These are phyloP conservation scores for Flammula alnicola DNA, from an alignment of 1,284 basidiomycete genomes.

Conservation along the genomic window DNA sequence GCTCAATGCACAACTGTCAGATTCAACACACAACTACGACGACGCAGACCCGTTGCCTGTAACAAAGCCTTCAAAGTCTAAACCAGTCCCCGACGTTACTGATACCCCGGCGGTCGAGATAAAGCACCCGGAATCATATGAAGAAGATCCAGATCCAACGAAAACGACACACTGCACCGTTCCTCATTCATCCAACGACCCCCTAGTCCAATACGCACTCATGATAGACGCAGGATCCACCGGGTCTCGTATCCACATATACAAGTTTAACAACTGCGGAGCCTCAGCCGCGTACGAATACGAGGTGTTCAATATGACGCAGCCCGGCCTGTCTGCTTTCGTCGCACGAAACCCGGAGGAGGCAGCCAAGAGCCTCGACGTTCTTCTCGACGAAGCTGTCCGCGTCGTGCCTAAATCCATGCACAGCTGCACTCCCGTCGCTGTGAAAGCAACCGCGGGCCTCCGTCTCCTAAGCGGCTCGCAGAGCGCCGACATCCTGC, in stretches of 20 bases:
- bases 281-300: slow-evolving; percentile 86
- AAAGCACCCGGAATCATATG: slow-evolving; percentile 52
- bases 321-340: slow-evolving; percentile 84
- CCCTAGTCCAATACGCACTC: slow-evolving; percentile 89
- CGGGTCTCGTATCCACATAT: slow-evolving; percentile 96
- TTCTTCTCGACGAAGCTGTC: slow-evolving; percentile 82
- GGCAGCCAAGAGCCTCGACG: slow-evolving; percentile 84
- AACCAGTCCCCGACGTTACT: too few relatives aligned
- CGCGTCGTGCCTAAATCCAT: slow-evolving; percentile 75
- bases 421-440: slow-evolving; percentile 82
- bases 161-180: slow-evolving; percentile 70
- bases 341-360: slow-evolving; percentile 57
- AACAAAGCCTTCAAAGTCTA: slow-evolving; percentile 12
- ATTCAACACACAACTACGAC: slow-evolving; percentile 11
- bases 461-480: slow-evolving; percentile 75
- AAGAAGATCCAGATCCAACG: slow-evolving; percentile 56
- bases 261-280: slow-evolving; percentile 95
- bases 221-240: slow-evolving; percentile 99
- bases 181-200: slow-evolving; percentile 51
- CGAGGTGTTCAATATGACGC: slow-evolving; percentile 88
- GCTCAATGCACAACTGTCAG: background rate
- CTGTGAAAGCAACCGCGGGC: slow-evolving; percentile 96
- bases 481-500: slow-evolving; percentile 78
- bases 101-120: too few relatives aligned
- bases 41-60: slow-evolving; percentile 2